A percentile compares a stretch with the other conserved stretches of the same genome.
Evolutionary conservation across 2,329 filamentous ascomycete species (phyloP).

Genomic region (Penicillium sclerotigenum): DNA sequence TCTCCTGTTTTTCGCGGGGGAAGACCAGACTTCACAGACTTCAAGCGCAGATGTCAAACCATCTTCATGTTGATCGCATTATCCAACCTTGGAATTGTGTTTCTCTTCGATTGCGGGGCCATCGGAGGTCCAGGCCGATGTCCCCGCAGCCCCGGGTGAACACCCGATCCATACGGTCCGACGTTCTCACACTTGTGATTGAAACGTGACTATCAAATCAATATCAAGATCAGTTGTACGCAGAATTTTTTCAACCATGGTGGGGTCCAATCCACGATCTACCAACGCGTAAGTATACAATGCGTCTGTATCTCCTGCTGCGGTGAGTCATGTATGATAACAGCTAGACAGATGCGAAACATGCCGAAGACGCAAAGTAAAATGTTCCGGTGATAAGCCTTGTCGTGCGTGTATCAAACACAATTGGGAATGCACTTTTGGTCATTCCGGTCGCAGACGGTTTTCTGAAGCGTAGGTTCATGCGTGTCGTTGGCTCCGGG

Average conservation of each 20-base stretch:
- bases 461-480: conserved; percentile 17
- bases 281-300: conserved; percentile 7
- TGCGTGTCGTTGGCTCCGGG: neutral
- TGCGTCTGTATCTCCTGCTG: neutral
- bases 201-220: neutral
- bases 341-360: conserved; percentile 12
- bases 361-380: conserved; percentile 22
- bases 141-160: conserved; percentile 1
- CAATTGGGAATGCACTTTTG: conserved; percentile 18
- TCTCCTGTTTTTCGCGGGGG: conserved; percentile 25
- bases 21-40: neutral
- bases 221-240: neutral
- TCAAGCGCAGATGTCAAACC: no score
- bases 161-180: neutral
- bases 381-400: conserved; percentile 23
- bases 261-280: conserved; percentile 1
- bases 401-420: conserved; percentile 18
- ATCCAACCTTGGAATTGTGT: neutral
- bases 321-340: neutral
- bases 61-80: neutral
- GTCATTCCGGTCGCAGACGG: conserved; percentile 13
- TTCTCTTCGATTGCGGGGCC: neutral
- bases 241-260: neutral
- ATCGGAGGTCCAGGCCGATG: neutral
- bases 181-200: neutral